Conservation (phyloP, 805 yeast species). For the Teunomyces atbi region DNA sequence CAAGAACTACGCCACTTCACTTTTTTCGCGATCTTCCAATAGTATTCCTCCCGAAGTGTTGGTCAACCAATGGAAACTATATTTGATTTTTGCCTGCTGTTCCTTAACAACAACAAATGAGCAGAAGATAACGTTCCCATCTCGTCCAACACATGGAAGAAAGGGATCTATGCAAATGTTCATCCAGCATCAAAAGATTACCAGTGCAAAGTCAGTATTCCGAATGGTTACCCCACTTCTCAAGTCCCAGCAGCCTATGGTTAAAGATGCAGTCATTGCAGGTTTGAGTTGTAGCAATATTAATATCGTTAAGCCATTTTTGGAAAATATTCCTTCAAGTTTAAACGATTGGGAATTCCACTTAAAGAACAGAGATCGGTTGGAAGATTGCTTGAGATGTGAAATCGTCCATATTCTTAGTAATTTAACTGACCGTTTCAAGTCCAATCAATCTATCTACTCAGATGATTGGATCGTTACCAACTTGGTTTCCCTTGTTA, state of each 20-base stretch:
- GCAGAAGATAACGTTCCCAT: conserved; percentile 61
- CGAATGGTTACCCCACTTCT: conserved; percentile 82
- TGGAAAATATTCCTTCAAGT: conserved; percentile 69
- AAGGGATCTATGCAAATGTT: conserved; percentile 77
- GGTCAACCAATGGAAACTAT: conserved; percentile 86
- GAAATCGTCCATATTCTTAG: conserved; percentile 76
- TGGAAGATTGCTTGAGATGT: conserved; percentile 54
- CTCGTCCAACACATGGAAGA: conserved; percentile 59
- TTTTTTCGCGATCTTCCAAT: conserved; percentile 28
- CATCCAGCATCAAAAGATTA: conserved; percentile 87
- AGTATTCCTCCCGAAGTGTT: conserved; percentile 62
- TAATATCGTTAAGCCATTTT: conserved; percentile 77
- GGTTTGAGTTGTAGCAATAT: conserved; percentile 89
- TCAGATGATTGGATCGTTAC: conserved; percentile 68
- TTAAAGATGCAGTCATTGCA: conserved; percentile 83
- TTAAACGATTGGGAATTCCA: conserved; percentile 48
- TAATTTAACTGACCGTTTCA: conserved; percentile 63
- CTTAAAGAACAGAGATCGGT: conserved; percentile 27
- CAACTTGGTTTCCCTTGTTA: conserved; percentile 60
- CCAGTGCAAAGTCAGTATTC: conserved; percentile 88
- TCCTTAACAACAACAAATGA: conserved; percentile 88
- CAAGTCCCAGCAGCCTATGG: conserved; percentile 62
- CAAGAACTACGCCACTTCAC: conserved; percentile 35
- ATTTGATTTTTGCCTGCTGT: conserved; percentile 86
- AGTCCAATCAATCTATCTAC: conserved; percentile 46